Base-by-base conservation (phyloP, 2,329 filamentous ascomycete species). In the Phialophora chinensis region DNA sequence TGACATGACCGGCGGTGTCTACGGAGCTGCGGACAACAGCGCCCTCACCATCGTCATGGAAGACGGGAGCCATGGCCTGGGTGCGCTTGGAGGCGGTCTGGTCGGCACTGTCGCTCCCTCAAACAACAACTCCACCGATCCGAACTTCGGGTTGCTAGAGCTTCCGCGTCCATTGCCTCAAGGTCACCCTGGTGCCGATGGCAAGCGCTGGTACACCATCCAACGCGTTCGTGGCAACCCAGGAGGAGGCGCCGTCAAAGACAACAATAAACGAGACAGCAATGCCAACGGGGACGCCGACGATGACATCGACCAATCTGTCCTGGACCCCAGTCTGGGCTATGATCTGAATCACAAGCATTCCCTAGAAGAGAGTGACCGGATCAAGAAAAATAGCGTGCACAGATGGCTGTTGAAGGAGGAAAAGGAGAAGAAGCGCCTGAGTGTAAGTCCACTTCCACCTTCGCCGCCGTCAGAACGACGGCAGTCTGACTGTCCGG, bases 331-430 rank as follows among this genome's bases (percentile, higher is more conserved):
- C 23, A 90, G 53, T 84, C 87, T 23, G 89, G 47, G 49, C 25
- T 50, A 27, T 23, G 90, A 8, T 25, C 62, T 70, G 11, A 87
- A 88, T n/a, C 91, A 94, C 75, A 89, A 89, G 72, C 91, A 93
- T 76, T 85, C 85, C 0, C 78, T 94, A 7, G 87, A 87, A 62
- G 89, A 89, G 72, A 93, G 90, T 73, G 91, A 93, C 74, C 86
- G 88, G 68, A 89, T 93, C 42, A 93, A 93, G 80, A 93, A 91
- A 81, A 93, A 91, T 69, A 92, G 88, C 69, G 88, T 93, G 5
- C 84, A 90, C 75, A 82, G 91, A 71, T 86, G 84, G 76, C 73
- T 90, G 62, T 79, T 88, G 55, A 88, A 88, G 75, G 84, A 85
- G 72, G 87, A 88, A 60, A 90, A 87, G 76, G 88, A 89, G 49